Conservation (phyloP, 805 yeast genomes). For the Zygoascus biomembranicola region DNA sequence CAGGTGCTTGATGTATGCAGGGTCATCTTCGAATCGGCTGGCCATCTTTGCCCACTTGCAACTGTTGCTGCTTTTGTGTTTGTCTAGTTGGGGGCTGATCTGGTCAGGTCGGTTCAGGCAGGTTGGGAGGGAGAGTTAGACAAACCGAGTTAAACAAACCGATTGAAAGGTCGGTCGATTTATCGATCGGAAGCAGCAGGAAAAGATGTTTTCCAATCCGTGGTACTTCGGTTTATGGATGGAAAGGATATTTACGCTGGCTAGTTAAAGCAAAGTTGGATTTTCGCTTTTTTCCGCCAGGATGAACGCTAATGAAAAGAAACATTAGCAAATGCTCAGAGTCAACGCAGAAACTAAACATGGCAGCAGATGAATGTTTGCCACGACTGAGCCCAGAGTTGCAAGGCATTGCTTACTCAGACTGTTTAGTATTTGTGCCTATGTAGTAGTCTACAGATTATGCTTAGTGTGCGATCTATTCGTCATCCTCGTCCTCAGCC, state of each 20-base stretch:
- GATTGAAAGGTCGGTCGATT: not conserved
- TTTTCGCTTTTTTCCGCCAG: too few species aligned
- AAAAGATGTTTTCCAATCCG: too few species aligned
- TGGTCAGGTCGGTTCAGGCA: not conserved
- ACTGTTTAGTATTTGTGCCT: not conserved
- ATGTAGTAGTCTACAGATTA: not conserved
- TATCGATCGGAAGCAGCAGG: too few species aligned
- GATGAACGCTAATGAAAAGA: too few species aligned
- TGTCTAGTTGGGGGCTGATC: not conserved
- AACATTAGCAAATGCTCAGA: too few species aligned
- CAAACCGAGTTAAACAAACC: not conserved
- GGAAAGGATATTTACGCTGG: too few species aligned
- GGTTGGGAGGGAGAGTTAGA: not conserved
- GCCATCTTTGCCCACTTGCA: not conserved
- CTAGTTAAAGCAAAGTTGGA: too few species aligned
- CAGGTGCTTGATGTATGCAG: constrained; percentile 8
- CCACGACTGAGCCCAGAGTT: too few species aligned
- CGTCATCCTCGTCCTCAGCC: constrained; percentile 19
- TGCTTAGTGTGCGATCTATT: constrained; percentile 1
- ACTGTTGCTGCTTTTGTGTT: not conserved
- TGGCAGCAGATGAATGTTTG: too few species aligned
- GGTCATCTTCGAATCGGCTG: constrained; percentile 1
- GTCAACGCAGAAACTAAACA: too few species aligned
- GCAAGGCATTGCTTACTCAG: not conserved
- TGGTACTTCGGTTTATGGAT: too few species aligned